A percentile compares a stretch with the other conserved stretches of the same genome.
phyloP scores from a whole-genome alignment of 805 yeast genomes.

The Saccharomycopsis sp. region DNA sequence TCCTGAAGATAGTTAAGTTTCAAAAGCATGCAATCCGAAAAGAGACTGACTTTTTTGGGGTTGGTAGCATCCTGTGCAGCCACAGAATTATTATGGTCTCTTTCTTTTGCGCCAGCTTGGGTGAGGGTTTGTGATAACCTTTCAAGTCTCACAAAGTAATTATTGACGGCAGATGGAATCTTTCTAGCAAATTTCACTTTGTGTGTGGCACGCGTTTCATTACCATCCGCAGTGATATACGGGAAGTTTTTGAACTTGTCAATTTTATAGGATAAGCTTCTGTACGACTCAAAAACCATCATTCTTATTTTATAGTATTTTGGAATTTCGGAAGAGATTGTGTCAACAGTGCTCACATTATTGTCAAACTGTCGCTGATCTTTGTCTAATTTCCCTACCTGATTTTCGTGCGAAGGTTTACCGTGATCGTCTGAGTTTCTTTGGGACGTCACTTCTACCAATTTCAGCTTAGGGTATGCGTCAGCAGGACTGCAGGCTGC shows the following conservation, averaged over 20 bases:
- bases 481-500: not conserved
- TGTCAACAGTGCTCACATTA: not conserved
- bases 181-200: not conserved
- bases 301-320: too few relatives aligned
- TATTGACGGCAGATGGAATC: not conserved
- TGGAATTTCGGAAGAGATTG: not conserved
- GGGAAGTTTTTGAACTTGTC: not conserved
- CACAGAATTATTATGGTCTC: too few relatives aligned
- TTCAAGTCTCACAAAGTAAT: not conserved
- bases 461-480: not conserved
- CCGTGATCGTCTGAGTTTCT: not conserved
- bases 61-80: too few relatives aligned
- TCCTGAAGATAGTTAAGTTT: not conserved
- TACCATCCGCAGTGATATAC: not conserved
- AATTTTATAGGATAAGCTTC: not conserved
- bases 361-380: too few relatives aligned
- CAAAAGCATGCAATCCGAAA: not conserved
- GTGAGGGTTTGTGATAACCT: not conserved
- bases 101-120: too few relatives aligned
- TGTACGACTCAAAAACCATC: not conserved
- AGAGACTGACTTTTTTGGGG: not conserved
- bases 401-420: not conserved
- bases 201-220: not conserved
- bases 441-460: not conserved
- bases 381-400: too few relatives aligned